phyloP scores from a whole-genome alignment of 257 asterid species.

The Fraxinus quadrangulata region DNA sequence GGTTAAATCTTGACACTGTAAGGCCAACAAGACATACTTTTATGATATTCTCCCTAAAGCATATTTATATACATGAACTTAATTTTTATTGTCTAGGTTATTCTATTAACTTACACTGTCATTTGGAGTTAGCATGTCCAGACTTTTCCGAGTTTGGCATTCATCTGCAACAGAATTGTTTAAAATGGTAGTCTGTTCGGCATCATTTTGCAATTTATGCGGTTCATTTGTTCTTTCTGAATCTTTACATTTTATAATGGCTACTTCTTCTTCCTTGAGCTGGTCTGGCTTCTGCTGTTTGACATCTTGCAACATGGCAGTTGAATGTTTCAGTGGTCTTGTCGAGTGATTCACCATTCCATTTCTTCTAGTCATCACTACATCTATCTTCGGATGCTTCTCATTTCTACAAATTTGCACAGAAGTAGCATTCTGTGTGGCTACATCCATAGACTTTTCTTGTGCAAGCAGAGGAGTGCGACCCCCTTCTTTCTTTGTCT shows the following conservation, averaged over 20 bases:
- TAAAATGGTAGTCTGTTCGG: conserved; percentile 17
- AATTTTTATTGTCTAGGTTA: neutral
- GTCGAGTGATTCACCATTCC: conserved; percentile 27
- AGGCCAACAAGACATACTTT: conserved; percentile 25
- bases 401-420: conserved; percentile 38
- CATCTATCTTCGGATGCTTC: conserved; percentile 48
- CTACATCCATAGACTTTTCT: conserved; percentile 34
- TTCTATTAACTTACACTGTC: conserved; percentile 42
- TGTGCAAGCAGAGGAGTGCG: conserved; percentile 12
- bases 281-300: conserved; percentile 42
- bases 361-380: conserved; percentile 34
- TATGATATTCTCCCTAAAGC: neutral
- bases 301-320: conserved; percentile 41
- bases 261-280: conserved; percentile 29
- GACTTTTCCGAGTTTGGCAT: conserved; percentile 26
- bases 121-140: conserved; percentile 27
- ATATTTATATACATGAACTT: conserved; percentile 12
- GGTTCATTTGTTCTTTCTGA: conserved; percentile 29
- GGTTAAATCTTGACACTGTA: conserved; percentile 42
- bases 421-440: conserved; percentile 35
- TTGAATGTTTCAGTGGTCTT: conserved; percentile 36
- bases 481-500: conserved; percentile 19
- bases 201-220: conserved; percentile 19
- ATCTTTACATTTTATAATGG: neutral
- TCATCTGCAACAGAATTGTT: conserved; percentile 38